Percentiles rank a stretch among this genome's conserved stretches.
Conservation (phyloP, 768 basidiomycete species). For the Amanita pseudoporphyria region DNA sequence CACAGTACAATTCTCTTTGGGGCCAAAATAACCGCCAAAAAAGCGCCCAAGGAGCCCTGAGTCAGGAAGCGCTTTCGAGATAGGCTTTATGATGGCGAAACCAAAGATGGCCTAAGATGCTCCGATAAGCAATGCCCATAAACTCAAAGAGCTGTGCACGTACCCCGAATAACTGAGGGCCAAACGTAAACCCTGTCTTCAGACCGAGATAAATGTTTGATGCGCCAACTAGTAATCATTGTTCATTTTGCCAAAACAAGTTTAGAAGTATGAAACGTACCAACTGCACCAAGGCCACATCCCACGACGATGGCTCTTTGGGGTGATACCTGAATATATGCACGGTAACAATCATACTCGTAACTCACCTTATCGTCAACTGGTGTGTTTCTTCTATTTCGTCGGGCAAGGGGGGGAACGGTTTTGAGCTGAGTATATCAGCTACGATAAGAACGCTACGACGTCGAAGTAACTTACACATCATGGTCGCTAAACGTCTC, state of each 20-base stretch:
- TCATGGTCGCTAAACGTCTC: slow-evolving; percentile 3
- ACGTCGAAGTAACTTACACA: slow-evolving; percentile 1
- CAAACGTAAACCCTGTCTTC: slow-evolving; percentile 62
- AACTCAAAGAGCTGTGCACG: slow-evolving; percentile 10
- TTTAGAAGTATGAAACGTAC: slow-evolving; percentile 11
- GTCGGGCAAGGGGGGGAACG: slow-evolving; percentile 45
- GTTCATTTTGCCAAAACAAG: neutral
- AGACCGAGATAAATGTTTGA: slow-evolving; percentile 61
- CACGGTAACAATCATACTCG: neutral
- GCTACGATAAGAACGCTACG: neutral
- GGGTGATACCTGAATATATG: neutral
- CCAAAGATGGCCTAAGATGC: slow-evolving; percentile 38
- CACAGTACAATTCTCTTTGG: slow-evolving; percentile 59
- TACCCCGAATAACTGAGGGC: slow-evolving; percentile 52
- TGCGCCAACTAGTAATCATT: slow-evolving; percentile 30
- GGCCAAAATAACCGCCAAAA: slow-evolving; percentile 46
- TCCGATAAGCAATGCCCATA: slow-evolving; percentile 1
- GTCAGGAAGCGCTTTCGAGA: slow-evolving; percentile 39
- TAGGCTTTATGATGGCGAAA: slow-evolving; percentile 49
- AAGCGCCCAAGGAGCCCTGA: slow-evolving; percentile 32
- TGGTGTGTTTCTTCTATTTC: slow-evolving; percentile 39
- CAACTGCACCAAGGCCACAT: slow-evolving; percentile 38
- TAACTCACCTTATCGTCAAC: slow-evolving; percentile 35
- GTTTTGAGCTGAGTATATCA: slow-evolving; percentile 23
- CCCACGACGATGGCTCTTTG: slow-evolving; percentile 39